phyloP scores from a whole-genome alignment of 371 early-diverging fungal species.

The Mortierella sp. region DNA sequence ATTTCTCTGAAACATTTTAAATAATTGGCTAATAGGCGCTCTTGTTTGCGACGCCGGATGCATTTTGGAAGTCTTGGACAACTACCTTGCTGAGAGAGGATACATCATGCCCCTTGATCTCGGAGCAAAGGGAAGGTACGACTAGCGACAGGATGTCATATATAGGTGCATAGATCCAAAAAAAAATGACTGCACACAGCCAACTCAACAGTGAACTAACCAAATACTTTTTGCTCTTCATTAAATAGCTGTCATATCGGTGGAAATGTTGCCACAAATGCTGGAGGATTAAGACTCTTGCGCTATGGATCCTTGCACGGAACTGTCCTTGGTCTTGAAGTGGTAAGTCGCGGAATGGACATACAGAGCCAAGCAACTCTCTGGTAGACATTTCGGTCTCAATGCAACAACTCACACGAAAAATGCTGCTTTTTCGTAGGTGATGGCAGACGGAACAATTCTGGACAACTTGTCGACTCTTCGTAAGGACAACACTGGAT shows the following conservation, averaged over 20 bases:
- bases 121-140: constrained; percentile 90
- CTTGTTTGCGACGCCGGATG: constrained; percentile 92
- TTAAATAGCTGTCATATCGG: constrained; percentile 86
- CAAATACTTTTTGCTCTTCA: background rate
- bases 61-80: constrained; percentile 88
- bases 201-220: background rate
- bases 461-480: constrained; percentile 85
- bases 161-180: background rate
- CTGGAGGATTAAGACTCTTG: constrained; percentile 93
- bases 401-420: background rate
- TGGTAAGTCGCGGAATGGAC: constrained; percentile 55
- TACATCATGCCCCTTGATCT: constrained; percentile 94
- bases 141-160: background rate
- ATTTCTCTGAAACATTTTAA: background rate
- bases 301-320: constrained; percentile 95
- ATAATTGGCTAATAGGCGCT: constrained; percentile 64
- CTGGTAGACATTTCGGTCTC: background rate
- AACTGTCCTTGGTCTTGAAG: constrained; percentile 89
- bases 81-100: constrained; percentile 79
- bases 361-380: background rate
- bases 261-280: constrained; percentile 96
- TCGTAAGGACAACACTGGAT: constrained; percentile 91
- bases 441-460: constrained; percentile 91
- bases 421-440: constrained; percentile 58
- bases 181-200: background rate